Evolutionary conservation across 202 grass and related monocot genomes (phyloP), one percentile per base, ranked within the genome.

Genomic region (Elaeis oleifera): DNA sequence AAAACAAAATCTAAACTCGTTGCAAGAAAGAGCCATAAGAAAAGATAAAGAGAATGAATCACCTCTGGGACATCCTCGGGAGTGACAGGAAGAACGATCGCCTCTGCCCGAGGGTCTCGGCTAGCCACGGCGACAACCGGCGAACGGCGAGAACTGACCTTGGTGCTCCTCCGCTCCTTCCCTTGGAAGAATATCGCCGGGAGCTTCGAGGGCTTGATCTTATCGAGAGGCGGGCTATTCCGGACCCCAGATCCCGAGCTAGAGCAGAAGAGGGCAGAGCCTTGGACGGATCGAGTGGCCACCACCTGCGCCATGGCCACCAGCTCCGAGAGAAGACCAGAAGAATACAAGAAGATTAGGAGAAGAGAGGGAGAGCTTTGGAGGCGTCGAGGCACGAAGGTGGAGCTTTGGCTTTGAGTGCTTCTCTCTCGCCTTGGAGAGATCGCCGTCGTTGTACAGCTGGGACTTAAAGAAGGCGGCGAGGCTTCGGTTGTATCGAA

Each of bases 231-330:
- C 3, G 18, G 23, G 23, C 67, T 68, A 27, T 62, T 68, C 54
- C 58, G 32, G 23, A 19, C 24, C 13, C 68, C 79, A 69, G 77
- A 91, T 53, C 63, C 36, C 39, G 66, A 32, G 59, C 57, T 58
- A 36, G 67, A 69, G 27, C 18, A 16, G 69, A 75, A 78, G 57
- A 73, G 28, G 28, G 64, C 44, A 21, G 72, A 66, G 25, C 68
- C 67, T 39, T 60, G 54, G 23, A 72, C 53, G 28, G 67, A 63
- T 59, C 72, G 44, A 18, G 71, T 49, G 70, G 69, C 86, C 58
- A 66, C 84, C 79, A 89, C 59, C 68, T 84, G 88, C 66, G 88
- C 85, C 85, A 91, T 91, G 58, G 63, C 54, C 55, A 23, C 28
- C 29, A 68, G 25, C 52, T 68, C 65, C 65, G 54, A 25, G 23